These are phyloP conservation scores for Trichocladium antarcticum DNA, from an alignment of 495 filamentous ascomycete genomes.

Conservation along the genomic window DNA sequence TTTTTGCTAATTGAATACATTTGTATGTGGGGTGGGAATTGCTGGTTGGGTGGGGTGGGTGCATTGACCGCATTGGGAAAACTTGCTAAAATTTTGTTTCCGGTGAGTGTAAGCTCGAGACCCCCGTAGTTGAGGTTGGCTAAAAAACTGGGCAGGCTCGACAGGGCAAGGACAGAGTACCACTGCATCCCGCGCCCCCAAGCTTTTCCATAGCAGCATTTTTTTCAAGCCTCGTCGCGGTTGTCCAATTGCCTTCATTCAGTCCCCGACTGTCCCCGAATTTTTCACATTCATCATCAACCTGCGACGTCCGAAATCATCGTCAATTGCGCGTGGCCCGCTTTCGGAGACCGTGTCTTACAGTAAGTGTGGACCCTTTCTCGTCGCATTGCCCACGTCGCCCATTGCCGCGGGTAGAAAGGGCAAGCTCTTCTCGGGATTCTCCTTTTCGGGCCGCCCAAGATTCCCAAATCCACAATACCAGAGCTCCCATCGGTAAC, in stretches of 20 bases:
- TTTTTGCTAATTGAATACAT: too few species aligned
- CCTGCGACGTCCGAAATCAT: neutral
- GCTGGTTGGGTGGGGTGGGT: too few species aligned
- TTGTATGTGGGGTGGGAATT: too few species aligned
- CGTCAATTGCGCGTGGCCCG: neutral
- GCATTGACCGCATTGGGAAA: too few species aligned
- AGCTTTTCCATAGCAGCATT: constrained; percentile 3
- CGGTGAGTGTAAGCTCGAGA: too few species aligned
- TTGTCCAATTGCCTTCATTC: neutral
- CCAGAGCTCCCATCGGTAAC: constrained; percentile 23
- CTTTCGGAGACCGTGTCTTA: neutral
- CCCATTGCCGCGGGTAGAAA: constrained; percentile 15
- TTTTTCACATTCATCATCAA: neutral
- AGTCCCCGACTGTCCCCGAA: neutral
- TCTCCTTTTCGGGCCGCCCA: constrained; percentile 5
- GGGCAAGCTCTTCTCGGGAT: neutral
- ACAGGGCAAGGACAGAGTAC: constrained; percentile 1
- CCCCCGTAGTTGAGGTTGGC: too few species aligned
- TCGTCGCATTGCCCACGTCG: constrained; percentile 1
- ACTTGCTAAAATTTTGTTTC: too few species aligned
- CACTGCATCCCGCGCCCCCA: neutral
- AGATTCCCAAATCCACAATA: constrained; percentile 4
- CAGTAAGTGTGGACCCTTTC: constrained; percentile 11
- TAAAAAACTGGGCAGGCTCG: too few species aligned
- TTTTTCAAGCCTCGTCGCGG: neutral